Base-by-base conservation (phyloP, 2,329 filamentous ascomycete species). In the Calonectria pteridis region DNA sequence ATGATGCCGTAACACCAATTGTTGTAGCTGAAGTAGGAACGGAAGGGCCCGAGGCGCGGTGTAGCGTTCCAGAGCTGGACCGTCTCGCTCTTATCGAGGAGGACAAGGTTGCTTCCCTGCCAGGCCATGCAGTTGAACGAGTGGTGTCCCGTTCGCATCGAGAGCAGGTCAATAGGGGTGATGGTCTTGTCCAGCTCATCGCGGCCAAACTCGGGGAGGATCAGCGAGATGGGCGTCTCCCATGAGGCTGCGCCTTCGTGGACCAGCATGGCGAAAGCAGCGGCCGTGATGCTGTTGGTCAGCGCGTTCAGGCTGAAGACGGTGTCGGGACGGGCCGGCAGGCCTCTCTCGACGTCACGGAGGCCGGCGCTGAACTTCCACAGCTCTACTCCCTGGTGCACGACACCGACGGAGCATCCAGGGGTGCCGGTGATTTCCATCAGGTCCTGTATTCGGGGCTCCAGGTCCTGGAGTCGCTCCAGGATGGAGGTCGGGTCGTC, bases 281-380 rank as follows among this genome's bases (percentile, higher is more conserved):
- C 64, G 23, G 64, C 64, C 10, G 64, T 67, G 49, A 67, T 33
- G 49, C 49, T 31, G 31, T 67, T 53, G 46, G 46, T 67, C 11
- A 67, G 43, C 20, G 64, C 51, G 23, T 67, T 67, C 29, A 67
- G n/a, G 46, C 37, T 67, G 64, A 40, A 67, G 6, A 67, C 64
- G 46, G 46, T 67, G 43, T 67, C 64, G 20, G 64, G 29, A 9
- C 18, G 43, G 23, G 43, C 46, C 23, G 46, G 64, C 6, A 67
- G n/a, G 16, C 33, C 4, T 7, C 18, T 28, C 64, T 67, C 64
- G n/a, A 67, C 64, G n/a, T 67, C 31, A 23, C 46, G 46, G 46
- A 67, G 37, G 46, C 64, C 64, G 29, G 46, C 49, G 33, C 37
- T 67, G 64, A 67, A 67, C 33, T 67, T 67, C 46, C 43, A 67